Percentiles rank a stretch among this genome's conserved stretches.
These are phyloP conservation scores for Favolaschia claudopus DNA, from an alignment of 768 basidiomycete species.

Conservation along the genomic window DNA sequence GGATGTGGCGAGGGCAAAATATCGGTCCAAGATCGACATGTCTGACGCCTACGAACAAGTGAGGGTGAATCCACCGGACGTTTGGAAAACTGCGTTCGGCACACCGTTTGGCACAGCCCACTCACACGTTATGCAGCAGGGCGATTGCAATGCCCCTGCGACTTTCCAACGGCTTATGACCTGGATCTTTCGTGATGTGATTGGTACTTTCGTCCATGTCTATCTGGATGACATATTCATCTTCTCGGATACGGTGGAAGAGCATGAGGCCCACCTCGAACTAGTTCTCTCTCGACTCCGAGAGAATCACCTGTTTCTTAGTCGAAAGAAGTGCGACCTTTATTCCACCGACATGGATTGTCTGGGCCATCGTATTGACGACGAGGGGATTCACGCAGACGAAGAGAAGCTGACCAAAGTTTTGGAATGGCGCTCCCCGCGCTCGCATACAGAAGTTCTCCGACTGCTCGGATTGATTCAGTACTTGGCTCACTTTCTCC, in stretches of 20 bases:
- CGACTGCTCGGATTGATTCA: background rate
- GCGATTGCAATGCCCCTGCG: constrained; percentile 53
- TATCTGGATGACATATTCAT: constrained; percentile 57
- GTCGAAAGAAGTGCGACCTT: constrained; percentile 32
- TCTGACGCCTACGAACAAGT: constrained; percentile 46
- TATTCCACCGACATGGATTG: constrained; percentile 29
- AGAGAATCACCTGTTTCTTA: constrained; percentile 40
- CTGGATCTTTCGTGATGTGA: constrained; percentile 43
- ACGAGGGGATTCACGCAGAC: constrained; percentile 38
- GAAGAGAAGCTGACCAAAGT: constrained; percentile 14
- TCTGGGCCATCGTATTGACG: constrained; percentile 43
- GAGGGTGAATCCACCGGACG: constrained; percentile 27
- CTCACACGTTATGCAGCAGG: constrained; percentile 27
- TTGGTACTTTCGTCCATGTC: constrained; percentile 48
- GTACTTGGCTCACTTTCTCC: background rate
- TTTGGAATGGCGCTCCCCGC: background rate
- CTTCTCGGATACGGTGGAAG: constrained; percentile 42
- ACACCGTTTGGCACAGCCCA: constrained; percentile 16
- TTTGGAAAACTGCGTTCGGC: constrained; percentile 35
- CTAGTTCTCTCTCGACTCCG: constrained; percentile 39
- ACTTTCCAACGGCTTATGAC: constrained; percentile 57
- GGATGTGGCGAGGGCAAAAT: constrained; percentile 34
- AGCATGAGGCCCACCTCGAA: constrained; percentile 43
- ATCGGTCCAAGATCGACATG: constrained; percentile 42
- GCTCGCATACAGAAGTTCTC: background rate